Conservation (phyloP, 805 yeast genomes). For the Nakazawaea anatomiae region DNA sequence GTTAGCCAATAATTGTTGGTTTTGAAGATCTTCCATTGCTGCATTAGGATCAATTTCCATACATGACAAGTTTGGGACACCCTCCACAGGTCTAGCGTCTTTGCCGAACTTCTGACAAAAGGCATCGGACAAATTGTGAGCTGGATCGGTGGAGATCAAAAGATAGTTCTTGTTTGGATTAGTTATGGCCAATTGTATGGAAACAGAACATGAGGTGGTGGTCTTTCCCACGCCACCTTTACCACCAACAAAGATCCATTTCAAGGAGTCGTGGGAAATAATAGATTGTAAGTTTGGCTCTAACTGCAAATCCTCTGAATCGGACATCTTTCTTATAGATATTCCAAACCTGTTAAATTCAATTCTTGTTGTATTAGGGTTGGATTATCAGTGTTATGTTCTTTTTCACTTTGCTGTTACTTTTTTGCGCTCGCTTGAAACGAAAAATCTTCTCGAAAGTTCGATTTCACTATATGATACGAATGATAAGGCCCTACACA, state of each 20-base stretch:
- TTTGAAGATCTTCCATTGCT: conserved; percentile 77
- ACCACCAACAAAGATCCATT: conserved; percentile 99
- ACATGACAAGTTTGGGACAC: conserved; percentile 82
- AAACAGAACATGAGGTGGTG: conserved; percentile 92
- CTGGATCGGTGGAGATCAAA: conserved; percentile 95
- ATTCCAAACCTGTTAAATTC: no score
- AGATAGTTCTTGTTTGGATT: conserved; percentile 79
- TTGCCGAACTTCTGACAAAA: conserved; percentile 97
- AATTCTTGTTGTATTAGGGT: no score
- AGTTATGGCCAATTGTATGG: conserved; percentile 83
- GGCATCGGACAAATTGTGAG: conserved; percentile 95
- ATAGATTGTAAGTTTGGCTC: conserved; percentile 71
- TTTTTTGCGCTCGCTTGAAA: no score
- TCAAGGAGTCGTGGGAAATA: conserved; percentile 58
- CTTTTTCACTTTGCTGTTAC: no score
- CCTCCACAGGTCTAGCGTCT: conserved; percentile 92
- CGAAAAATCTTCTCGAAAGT: not conserved
- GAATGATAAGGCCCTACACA: not conserved
- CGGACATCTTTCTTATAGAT: not conserved
- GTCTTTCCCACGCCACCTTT: conserved; percentile 99
- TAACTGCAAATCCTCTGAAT: conserved; percentile 45
- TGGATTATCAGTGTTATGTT: no score
- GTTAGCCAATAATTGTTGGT: conserved; percentile 39
- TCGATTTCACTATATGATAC: not conserved
- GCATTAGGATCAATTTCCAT: conserved; percentile 99